Base-by-base conservation (phyloP, 75 land plant genomes). In the Azolla pinnata region DNA sequence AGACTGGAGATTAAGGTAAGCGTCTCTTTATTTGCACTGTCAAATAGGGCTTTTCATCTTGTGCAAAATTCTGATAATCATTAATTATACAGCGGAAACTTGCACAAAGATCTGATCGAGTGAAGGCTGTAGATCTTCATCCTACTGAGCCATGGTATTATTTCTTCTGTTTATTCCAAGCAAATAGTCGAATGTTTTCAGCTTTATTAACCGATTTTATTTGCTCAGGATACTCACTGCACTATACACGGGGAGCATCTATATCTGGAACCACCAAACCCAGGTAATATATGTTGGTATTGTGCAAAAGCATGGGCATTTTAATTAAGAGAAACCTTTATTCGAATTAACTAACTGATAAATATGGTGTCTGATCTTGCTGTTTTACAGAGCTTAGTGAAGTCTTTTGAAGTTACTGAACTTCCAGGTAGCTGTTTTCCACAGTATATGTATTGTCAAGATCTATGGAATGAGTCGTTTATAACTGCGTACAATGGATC, bases 81-180 rank as follows among this genome's bases (percentile, higher is more conserved):
- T 29, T 20, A 33, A 46, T 52, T 65, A 40, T 27, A 51, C 87
- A 83, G 87, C 80, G 87, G 52, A 83, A 83, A 61, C 75, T 83
- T 25, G 87, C 87, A 12, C 87, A 83, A 58, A 73, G 87, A 44
- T 83, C 87, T n/a, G 84, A 83, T 40, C 64, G 87, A 48, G 87
- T 83, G 51, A 83, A 83, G 55, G 81, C 82, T 4, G 87, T 83
- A 8, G 87, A 83, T 58, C 84, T 83, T 35, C 87, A 83, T 71
- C 87, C 84, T 20, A 77, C 87, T 23, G 87, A 83, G 48, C 84
- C 87, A 81, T 83, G 87, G 87, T 83, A 77, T 65, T 24, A 28
- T 3, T 35, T 17, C 27, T 28, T 45, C 12, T 55, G 12, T 55
- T 25, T 25, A 8, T 25, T 4, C 18, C n/a, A 16, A 28, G 17